Percentiles rank a stretch among this genome's conserved stretches.
phyloP scores from a whole-genome alignment of 768 basidiomycete species.

The Rhizopogon vinicolor region DNA sequence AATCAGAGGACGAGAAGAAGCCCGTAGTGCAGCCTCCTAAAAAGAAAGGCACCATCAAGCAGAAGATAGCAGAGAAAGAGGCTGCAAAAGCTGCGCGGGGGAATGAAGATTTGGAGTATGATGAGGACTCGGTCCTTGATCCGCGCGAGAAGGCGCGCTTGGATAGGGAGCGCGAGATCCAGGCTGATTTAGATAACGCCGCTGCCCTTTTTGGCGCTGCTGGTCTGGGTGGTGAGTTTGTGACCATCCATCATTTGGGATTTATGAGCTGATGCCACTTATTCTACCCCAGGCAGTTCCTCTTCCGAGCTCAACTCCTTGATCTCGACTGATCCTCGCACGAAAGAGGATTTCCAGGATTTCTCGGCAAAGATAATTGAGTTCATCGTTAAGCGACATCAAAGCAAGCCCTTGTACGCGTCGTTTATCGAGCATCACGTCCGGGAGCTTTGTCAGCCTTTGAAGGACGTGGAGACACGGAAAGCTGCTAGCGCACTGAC shows the following conservation, averaged over 20 bases:
- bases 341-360: conserved; percentile 81
- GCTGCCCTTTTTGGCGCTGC: conserved; percentile 75
- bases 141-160: conserved; percentile 70
- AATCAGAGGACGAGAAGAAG: conserved; percentile 35
- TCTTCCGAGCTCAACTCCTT: conserved; percentile 65
- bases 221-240: conserved; percentile 52
- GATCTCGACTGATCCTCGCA: conserved; percentile 75
- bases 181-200: conserved; percentile 83
- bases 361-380: conserved; percentile 75
- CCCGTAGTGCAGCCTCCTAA: conserved; percentile 64
- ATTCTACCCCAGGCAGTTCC: conserved; percentile 48
- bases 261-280: neutral
- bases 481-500: conserved; percentile 84
- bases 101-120: conserved; percentile 49
- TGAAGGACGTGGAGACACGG: conserved; percentile 88
- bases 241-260: no score
- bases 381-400: conserved; percentile 71
- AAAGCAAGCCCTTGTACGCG: conserved; percentile 77
- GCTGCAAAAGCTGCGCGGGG: conserved; percentile 56
- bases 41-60: conserved; percentile 91
- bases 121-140: conserved; percentile 74
- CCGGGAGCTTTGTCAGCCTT: conserved; percentile 65
- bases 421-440: conserved; percentile 83
- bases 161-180: conserved; percentile 80
- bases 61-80: conserved; percentile 91